Percentiles rank a stretch among this genome's conserved stretches.
phyloP scores from a whole-genome alignment of 2,329 filamentous ascomycete species.

The Cladosporium cucumerinum region DNA sequence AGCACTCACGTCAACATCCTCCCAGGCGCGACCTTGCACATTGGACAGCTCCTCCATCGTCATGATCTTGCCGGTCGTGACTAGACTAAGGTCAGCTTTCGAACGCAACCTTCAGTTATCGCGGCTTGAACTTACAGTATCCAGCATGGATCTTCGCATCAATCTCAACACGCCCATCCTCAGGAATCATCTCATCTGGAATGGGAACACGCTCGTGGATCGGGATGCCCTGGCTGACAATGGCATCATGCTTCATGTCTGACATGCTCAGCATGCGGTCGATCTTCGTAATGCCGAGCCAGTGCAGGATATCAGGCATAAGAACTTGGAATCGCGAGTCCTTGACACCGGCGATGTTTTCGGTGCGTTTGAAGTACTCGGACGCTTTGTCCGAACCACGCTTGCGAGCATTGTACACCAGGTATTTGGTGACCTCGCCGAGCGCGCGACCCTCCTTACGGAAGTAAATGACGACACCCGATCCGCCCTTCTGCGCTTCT shows the following conservation, averaged over 20 bases:
- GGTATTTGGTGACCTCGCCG: conserved; percentile 87
- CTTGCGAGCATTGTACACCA: conserved; percentile 80
- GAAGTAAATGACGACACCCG: conserved; percentile 97
- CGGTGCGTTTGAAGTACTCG: conserved; percentile 95
- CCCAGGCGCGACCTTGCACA: conserved; percentile 88
- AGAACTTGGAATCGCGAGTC: conserved; percentile 96
- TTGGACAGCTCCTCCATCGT: conserved; percentile 79
- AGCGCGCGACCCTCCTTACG: conserved; percentile 93
- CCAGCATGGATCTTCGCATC: conserved; percentile 96
- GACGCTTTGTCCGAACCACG: conserved; percentile 73
- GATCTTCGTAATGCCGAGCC: conserved; percentile 98
- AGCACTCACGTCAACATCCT: conserved; percentile 55
- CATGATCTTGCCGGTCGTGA: conserved; percentile 87
- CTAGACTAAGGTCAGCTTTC: conserved; percentile 29
- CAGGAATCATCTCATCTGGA: conserved; percentile 89
- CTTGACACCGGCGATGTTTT: conserved; percentile 96
- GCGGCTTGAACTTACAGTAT: conserved; percentile 56
- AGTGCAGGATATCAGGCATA: conserved; percentile 90
- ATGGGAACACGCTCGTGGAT: conserved; percentile 89
- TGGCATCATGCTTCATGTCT: conserved; percentile 92
- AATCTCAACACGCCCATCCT: conserved; percentile 95
- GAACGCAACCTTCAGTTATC: neutral
- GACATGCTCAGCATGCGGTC: conserved; percentile 99
- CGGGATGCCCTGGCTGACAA: conserved; percentile 79
- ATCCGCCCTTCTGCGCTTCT: conserved; percentile 90